Base-by-base conservation (phyloP, 371 early-diverging fungal species). In the Basidiobolus heterosporus region DNA sequence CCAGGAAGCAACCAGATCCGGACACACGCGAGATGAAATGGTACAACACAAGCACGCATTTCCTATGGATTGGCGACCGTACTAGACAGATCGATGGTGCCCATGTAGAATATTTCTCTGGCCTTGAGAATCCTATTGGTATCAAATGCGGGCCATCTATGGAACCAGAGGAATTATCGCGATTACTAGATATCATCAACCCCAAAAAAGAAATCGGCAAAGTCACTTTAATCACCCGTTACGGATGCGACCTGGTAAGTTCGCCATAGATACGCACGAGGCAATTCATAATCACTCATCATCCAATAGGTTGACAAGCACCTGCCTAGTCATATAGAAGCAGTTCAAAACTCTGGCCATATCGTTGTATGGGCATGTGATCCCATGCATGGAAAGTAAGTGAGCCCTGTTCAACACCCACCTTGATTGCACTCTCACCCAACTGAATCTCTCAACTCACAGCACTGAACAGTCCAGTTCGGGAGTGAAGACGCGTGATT, bases 1-100 rank as follows among this genome's bases (percentile, higher is more conserved):
- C 93, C 0, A 78, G 89, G 3, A 48, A 64, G 36, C 59, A 78
- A 67, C 54, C 58, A 51, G 46, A 48, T 14, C 19, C 38, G 48
- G 30, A 30, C 30, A 30, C 30, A 3, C 30, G 9, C 3, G 30
- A 30, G 30, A 3, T 30, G 30, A 63, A 67, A 49, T 78, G 55
- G 59, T 76, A 61, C 57, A 78, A 69, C 59, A 57, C 85, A 8
- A 86, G 88, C 11, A 72, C 91, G 3, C 93, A 94, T 62, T 93
- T 89, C 61, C 67, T 96, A 61, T 96, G 97, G 97, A 88, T 94
- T 48, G 97, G 97, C 18, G 97, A 96, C 64, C 80, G 97, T 44
- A 96, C 97, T 6, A 76, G 97, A 17, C 93, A 94, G 58, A 72
- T 91, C 7, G 80, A 88, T 59, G 90, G 91, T 35, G 97, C 88